These are phyloP conservation scores for Blastobotrys apis DNA, from an alignment of 1,139 yeast genomes.

Conservation along the genomic window DNA sequence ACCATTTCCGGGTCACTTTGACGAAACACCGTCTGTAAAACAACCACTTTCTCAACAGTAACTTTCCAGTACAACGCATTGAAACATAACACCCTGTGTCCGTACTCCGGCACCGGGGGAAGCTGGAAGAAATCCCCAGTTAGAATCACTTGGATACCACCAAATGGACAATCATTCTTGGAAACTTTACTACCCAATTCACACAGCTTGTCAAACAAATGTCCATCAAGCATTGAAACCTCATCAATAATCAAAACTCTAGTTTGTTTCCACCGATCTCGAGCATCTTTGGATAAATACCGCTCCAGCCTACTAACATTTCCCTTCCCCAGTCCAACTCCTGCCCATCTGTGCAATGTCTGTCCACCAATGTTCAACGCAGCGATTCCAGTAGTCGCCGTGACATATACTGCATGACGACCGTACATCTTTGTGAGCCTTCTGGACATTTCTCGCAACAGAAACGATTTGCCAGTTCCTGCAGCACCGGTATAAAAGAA, in stretches of 20 bases:
- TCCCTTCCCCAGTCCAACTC: conserved; percentile 65
- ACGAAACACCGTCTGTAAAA: conserved; percentile 76
- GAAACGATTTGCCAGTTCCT: conserved; percentile 90
- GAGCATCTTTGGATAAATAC: conserved; percentile 5
- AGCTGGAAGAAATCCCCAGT: conserved; percentile 86
- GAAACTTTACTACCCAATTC: conserved; percentile 49
- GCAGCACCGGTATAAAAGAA: conserved; percentile 89
- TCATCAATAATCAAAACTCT: conserved; percentile 73
- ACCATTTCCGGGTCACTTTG: conserved; percentile 78
- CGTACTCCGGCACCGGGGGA: conserved; percentile 64
- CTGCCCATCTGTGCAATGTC: conserved; percentile 74
- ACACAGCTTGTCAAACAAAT: conserved; percentile 59
- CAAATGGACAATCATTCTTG: conserved; percentile 43
- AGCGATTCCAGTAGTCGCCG: conserved; percentile 74
- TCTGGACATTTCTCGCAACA: conserved; percentile 55
- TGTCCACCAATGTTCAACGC: conserved; percentile 84
- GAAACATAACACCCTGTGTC: conserved; percentile 60
- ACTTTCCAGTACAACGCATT: conserved; percentile 71
- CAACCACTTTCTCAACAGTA: conserved; percentile 45
- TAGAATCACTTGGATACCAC: conserved; percentile 73
- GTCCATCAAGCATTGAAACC: conserved; percentile 76
- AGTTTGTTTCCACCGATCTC: conserved; percentile 49
- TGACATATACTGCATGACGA: conserved; percentile 51
- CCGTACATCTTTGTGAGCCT: conserved; percentile 32
- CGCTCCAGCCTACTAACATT: not conserved